Base-by-base conservation (phyloP, 768 basidiomycete species). In the Rhodotorula sphaerocarpa region DNA sequence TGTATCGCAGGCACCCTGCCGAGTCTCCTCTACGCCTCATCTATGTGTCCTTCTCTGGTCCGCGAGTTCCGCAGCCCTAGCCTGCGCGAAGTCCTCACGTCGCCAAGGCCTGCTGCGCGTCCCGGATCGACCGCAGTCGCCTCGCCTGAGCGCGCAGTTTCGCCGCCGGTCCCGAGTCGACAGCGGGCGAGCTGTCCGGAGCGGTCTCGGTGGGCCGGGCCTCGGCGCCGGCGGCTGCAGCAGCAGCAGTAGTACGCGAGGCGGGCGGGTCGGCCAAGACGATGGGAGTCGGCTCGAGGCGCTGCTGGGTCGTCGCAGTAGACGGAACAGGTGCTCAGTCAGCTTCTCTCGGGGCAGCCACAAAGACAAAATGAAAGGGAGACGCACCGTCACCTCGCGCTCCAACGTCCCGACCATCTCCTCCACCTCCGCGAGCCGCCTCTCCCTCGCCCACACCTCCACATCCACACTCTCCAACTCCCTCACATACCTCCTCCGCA, bases 381-480 rank as follows among this genome's bases (percentile, higher is more conserved):
- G 27, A 50, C 56, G 25, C 39, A 58, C 57, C 48, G 18, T 41
- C 21, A 30, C 41, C 25, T 43, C 57, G 15, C n/a, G 5, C 41
- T 50, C 48, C 9, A 58, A 27, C 47, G 27, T 30, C 20, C 28
- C 34, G 12, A 56, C 55, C 45, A 56, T 25, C 33, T 56, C 45
- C 7, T 44, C 47, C 21, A 50, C 28, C 56, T 50, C 47, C 2
- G 9, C n/a, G 36, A 14, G 30, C 21, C 7, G 23, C 3, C 39
- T 31, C 30, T 36, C 57, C 25, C 16, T 27, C 25, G 27, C 36
- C 56, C 56, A 57, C 18, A 7, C 15, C 27, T 50, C 46, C 25
- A 39, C 6, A 18, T 58, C 57, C 5, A 33, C 48, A 21, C n/a
- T 30, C 42, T 25, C 48, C 14, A 58, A 34, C 39, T n/a, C 7